These are phyloP conservation scores for Pistacia vera DNA, from an alignment of 345 rosid species.

Conservation along the genomic window DNA sequence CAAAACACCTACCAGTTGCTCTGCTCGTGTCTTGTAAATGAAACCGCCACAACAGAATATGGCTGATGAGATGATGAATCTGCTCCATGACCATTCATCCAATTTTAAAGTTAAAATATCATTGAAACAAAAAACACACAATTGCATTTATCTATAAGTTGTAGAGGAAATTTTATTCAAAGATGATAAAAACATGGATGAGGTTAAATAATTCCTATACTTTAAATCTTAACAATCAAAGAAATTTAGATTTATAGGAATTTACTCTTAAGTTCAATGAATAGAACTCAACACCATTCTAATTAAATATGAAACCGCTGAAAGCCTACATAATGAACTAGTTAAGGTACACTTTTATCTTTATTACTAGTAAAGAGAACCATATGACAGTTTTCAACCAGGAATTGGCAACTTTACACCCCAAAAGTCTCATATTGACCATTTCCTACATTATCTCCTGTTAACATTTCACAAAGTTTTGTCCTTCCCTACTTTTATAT, in stretches of 20 bases:
- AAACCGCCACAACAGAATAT: conserved; percentile 85
- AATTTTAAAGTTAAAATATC: conserved; percentile 22
- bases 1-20: conserved; percentile 48
- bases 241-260: neutral
- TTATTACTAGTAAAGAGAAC: neutral
- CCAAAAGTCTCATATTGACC: neutral
- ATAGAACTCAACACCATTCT: neutral
- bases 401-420: neutral
- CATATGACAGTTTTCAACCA: neutral
- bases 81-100: conserved; percentile 37
- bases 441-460: neutral
- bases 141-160: neutral
- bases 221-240: conserved; percentile 4
- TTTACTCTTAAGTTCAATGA: neutral
- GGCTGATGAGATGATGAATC: conserved; percentile 61
- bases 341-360: neutral
- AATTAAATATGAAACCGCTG: neutral
- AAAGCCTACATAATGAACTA: neutral
- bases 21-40: conserved; percentile 84
- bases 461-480: neutral
- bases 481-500: neutral
- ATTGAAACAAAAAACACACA: neutral
- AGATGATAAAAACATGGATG: neutral
- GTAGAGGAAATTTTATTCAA: neutral
- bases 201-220: neutral